A percentile compares a stretch with the other conserved stretches of the same genome.
Conservation (phyloP, 257 asterid species). For the Salvia splendens region DNA sequence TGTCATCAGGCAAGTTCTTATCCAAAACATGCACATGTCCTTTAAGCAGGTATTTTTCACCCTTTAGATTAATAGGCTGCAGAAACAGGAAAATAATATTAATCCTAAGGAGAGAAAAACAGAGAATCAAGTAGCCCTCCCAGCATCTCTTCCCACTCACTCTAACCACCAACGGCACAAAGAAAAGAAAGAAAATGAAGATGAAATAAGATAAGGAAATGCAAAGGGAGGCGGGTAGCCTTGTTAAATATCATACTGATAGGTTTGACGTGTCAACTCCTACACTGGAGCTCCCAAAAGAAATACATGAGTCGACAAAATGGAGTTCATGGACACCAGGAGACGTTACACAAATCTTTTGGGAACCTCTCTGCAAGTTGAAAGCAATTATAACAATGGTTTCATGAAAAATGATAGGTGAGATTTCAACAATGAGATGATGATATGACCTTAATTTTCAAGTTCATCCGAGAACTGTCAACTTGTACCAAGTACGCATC, state of each 20-base stretch:
- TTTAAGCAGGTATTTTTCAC: conserved; percentile 79
- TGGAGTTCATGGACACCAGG: conserved; percentile 94
- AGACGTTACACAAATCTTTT: conserved; percentile 71
- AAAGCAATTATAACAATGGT: conserved; percentile 28
- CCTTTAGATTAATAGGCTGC: conserved; percentile 86
- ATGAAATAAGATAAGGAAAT: conserved; percentile 17
- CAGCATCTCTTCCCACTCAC: conserved; percentile 25
- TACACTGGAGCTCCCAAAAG: conserved; percentile 70
- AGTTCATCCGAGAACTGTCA: conserved; percentile 55
- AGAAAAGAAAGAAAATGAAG: conserved; percentile 13
- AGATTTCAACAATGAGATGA: conserved; percentile 26
- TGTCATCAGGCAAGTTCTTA: conserved; percentile 55
- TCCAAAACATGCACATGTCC: conserved; percentile 62
- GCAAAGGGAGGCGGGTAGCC: conserved; percentile 14
- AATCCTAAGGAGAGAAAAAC: conserved; percentile 19
- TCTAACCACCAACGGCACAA: conserved; percentile 18
- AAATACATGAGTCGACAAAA: conserved; percentile 76
- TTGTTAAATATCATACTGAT: conserved; percentile 49
- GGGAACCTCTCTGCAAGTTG: conserved; percentile 82
- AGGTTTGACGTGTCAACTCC: conserved; percentile 68
- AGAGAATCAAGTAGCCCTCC: neutral
- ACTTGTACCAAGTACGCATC: conserved; percentile 69
- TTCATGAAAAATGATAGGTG: conserved; percentile 30
- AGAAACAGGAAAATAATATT: conserved; percentile 35
- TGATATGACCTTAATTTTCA: conserved; percentile 68